Evolutionary conservation across 2,329 filamentous ascomycete species (phyloP), one percentile per base, ranked within the genome.

Genomic region (Paracoccidioides brasiliensis): DNA sequence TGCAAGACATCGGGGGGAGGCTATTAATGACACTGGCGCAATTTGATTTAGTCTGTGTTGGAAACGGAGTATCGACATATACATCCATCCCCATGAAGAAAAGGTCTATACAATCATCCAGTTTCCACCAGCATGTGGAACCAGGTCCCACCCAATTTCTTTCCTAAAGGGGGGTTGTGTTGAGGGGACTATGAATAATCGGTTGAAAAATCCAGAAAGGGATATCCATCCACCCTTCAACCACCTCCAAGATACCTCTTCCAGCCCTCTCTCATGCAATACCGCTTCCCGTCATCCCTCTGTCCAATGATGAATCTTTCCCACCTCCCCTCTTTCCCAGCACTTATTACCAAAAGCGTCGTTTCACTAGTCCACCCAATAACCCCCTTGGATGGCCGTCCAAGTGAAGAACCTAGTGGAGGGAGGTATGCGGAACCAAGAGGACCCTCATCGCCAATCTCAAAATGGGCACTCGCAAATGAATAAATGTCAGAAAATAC

Each of bases 401-500:
- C 76, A 45, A 76, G 72, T 0, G 79, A 75, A 48, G 78, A 73
- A 14, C 76, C 77, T 2, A 79, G 74, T 28, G 80, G 74, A 14
- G 76, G 75, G 3, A 75, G 63, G 62, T 73, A 67, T 58, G 73
- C 63, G 56, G 73, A 67, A 45, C 67, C 62, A 3, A 63, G 61
- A 12, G 75, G 66, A 33, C 78, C 74, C 64, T 95, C 89, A 37
- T 93, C 85, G 3, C 88, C 88, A 41, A 89, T 84, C 63, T 93
- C 85, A 63, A 97, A 97, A 38, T 84, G 83, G 3, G 82, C 80
- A 43, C 84, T 88, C 3, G 88, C 80, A 64, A 91, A 90, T 0
- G 88, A 94, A 68, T 96, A 95, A 7, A 85, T 80, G 61, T 97
- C 93, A 1, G 88, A 91, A 67, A 97, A 94, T 35, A 93, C 79